A percentile compares a stretch with the other conserved stretches of the same genome.
Conservation (phyloP, 169 alveolate genomes). For the Cryptosporidium bovis region DNA sequence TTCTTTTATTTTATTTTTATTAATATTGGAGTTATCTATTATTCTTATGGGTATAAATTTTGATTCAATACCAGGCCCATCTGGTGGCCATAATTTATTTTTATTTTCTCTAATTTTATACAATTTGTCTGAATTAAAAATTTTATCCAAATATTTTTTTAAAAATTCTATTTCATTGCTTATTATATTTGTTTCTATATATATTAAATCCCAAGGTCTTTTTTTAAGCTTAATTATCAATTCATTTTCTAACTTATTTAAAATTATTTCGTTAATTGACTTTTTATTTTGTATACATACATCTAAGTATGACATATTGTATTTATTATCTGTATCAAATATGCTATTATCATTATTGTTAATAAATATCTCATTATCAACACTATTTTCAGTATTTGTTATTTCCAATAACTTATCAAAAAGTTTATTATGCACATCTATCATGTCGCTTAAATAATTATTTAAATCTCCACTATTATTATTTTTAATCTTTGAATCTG, state of each 20-base stretch:
- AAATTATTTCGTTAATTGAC: background rate
- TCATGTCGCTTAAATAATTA: slow-evolving; percentile 13
- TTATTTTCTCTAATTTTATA: slow-evolving; percentile 25
- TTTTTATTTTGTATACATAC: background rate
- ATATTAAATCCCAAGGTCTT: slow-evolving; percentile 41
- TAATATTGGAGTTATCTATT: too few species aligned
- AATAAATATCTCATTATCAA: background rate
- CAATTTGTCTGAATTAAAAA: slow-evolving; percentile 22
- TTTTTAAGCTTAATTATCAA: background rate
- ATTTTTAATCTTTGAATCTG: background rate
- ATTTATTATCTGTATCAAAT: background rate
- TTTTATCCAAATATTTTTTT: background rate
- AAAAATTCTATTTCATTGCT: slow-evolving; percentile 4
- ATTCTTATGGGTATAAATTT: slow-evolving; percentile 11
- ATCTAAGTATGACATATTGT: background rate
- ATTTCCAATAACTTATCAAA: slow-evolving; percentile 35
- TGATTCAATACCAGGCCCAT: slow-evolving; percentile 63
- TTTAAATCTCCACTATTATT: background rate
- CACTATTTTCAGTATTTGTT: background rate
- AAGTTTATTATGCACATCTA: background rate
- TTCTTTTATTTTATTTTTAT: background rate
- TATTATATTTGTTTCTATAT: slow-evolving; percentile 13
- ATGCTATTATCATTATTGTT: background rate
- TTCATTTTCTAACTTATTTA: background rate
- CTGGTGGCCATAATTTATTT: slow-evolving; percentile 65